A percentile compares a stretch with the other conserved stretches of the same genome.
phyloP scores from a whole-genome alignment of 2,329 filamentous ascomycete species.

The Ophiocordyceps camponoti-floridani region DNA sequence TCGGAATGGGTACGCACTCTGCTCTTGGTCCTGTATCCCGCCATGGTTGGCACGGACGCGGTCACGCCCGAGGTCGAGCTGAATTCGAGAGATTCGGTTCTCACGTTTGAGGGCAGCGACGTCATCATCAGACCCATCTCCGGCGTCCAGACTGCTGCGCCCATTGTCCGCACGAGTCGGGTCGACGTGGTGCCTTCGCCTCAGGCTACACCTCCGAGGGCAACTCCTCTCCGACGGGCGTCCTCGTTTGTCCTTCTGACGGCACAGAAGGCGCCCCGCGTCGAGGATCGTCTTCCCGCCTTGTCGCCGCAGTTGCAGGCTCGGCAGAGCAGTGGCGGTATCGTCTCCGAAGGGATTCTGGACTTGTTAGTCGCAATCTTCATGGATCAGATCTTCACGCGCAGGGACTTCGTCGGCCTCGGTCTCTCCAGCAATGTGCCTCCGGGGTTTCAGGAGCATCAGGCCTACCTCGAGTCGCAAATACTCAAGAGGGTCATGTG shows the following conservation, averaged over 20 bases:
- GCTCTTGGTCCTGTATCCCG: constrained; percentile 66
- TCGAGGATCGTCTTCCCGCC: constrained; percentile 27
- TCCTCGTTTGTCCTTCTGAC: constrained; percentile 87
- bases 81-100: constrained; percentile 60
- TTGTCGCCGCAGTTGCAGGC: constrained; percentile 24
- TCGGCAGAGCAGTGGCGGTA: constrained; percentile 40
- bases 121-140: constrained; percentile 63
- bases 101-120: constrained; percentile 74
- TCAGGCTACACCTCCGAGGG: constrained; percentile 27
- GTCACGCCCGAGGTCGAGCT: constrained; percentile 74
- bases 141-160: constrained; percentile 37
- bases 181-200: constrained; percentile 30
- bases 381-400: constrained; percentile 64
- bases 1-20: constrained; percentile 73
- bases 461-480: constrained; percentile 89
- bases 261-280: constrained; percentile 41
- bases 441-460: constrained; percentile 83
- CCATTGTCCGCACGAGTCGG: constrained; percentile 57
- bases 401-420: constrained; percentile 84
- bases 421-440: constrained; percentile 75
- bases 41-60: constrained; percentile 71
- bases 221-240: constrained; percentile 53
- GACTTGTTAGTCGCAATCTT: constrained; percentile 68
- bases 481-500: constrained; percentile 59
- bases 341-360: constrained; percentile 57